Evolutionary conservation across 495 filamentous ascomycete species (phyloP).

Genomic region (Penicillium simplicissimum): DNA sequence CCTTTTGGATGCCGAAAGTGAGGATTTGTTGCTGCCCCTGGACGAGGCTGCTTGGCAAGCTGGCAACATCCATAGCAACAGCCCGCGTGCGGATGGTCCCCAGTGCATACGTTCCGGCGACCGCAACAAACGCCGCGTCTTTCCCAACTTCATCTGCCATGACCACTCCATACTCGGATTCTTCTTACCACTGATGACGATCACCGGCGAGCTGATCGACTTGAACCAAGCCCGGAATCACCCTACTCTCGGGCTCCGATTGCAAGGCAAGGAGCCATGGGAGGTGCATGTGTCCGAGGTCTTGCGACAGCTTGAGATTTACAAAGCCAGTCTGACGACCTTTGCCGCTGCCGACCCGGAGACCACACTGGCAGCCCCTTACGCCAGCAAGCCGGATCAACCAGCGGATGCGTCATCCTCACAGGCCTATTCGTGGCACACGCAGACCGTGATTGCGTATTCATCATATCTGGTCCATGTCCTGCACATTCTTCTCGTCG

Average conservation of each 20-base stretch:
- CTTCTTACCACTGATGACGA: conserved; percentile 93
- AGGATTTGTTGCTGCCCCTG: conserved; percentile 81
- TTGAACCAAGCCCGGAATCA: conserved; percentile 88
- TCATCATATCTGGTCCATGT: conserved; percentile 86
- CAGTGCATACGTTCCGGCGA: conserved; percentile 50
- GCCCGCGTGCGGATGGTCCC: conserved; percentile 52
- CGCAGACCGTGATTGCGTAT: conserved; percentile 86
- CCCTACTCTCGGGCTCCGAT: conserved; percentile 79
- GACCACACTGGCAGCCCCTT: conserved; percentile 23
- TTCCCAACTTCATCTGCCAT: conserved; percentile 81
- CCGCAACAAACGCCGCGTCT: conserved; percentile 57
- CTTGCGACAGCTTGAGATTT: conserved; percentile 73
- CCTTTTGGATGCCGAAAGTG: conserved; percentile 81
- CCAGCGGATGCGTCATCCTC: conserved; percentile 48
- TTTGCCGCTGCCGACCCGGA: conserved; percentile 57
- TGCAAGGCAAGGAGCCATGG: conserved; percentile 74
- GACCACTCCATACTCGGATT: conserved; percentile 91
- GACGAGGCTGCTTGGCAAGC: conserved; percentile 88
- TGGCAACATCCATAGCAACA: conserved; percentile 66
- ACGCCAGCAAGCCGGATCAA: conserved; percentile 29
- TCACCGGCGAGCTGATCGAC: conserved; percentile 89
- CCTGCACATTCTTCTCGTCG: conserved; percentile 77
- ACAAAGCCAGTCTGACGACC: conserved; percentile 81
- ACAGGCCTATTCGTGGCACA: conserved; percentile 64
- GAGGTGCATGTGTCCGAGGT: conserved; percentile 79